Evolutionary conservation across 805 yeast genomes (phyloP), one percentile per base, ranked within the genome.

Genomic region (Spathaspora gorwiae): DNA sequence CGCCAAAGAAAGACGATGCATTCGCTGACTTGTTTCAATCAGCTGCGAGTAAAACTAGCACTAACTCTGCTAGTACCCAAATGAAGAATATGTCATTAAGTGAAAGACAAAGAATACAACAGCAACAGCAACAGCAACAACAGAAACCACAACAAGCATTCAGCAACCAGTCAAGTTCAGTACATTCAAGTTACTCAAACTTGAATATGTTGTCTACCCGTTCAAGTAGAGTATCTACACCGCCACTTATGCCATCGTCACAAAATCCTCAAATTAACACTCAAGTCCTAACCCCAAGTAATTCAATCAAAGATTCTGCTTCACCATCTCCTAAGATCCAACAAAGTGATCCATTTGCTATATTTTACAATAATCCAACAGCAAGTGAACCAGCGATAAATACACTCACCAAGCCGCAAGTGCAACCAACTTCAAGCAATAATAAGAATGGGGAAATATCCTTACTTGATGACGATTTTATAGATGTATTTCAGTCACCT

Each of bases 381-480:
- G 5, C 41, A 33, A 35, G 38, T 14, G 35, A 24, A 30, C 41
- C 41, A 4, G 27, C 31, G 8, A n/a, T n/a, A 26, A 36, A 5
- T 10, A 13, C 5, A 26, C 12, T 11, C 10, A 33, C 4, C 14
- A 12, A 7, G 19, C 15, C 35, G n/a, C 35, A 33, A 33, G 8
- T 13, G 9, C 14, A 11, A 11, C 4, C 19, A 5, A 7, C 35
- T 13, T 11, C 10, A 11, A 12, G 9, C 8, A 12, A 19, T 36
- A 14, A 9, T 33, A 36, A 30, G 6, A 40, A 24, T 30, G 29
- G 37, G 29, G 44, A 12, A 39, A 48, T 38, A 26, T 55, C 50
- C 40, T 56, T 71, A 41, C 48, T 71, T 34, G 76, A 70, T 41
- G 78, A 71, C 34, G 76, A 71, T 1, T 72, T 72, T 46, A 66